phyloP scores from a whole-genome alignment of 345 rosid genomes.

The Adansonia digitata region DNA sequence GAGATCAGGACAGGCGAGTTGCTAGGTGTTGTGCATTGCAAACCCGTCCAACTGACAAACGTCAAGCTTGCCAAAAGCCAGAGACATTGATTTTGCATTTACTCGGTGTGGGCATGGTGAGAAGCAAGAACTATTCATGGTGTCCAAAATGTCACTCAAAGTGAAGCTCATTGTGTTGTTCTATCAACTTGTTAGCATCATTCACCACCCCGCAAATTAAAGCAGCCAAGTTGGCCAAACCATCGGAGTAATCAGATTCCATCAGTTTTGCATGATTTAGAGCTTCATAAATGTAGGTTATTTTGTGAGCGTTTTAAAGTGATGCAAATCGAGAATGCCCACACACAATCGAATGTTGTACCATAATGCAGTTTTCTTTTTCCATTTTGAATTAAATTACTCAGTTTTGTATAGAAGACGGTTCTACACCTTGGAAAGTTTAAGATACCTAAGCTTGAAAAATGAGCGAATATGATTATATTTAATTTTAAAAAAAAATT shows the following conservation, averaged over 20 bases:
- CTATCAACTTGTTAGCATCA: not conserved
- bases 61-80: not conserved
- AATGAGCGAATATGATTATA: no score
- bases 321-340: conserved; percentile 23
- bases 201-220: not conserved
- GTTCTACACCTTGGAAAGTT: not conserved
- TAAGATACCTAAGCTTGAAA: no score
- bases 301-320: conserved; percentile 12
- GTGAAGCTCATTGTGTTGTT: not conserved
- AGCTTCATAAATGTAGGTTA: not conserved
- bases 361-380: conserved; percentile 4
- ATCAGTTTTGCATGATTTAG: conserved; percentile 19
- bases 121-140: not conserved
- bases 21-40: not conserved
- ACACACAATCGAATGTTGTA: conserved; percentile 11
- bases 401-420: not conserved
- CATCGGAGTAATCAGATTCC: not conserved
- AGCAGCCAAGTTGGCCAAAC: not conserved
- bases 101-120: not conserved
- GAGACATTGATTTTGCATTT: not conserved
- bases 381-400: not conserved
- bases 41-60: not conserved
- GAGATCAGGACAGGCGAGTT: not conserved
- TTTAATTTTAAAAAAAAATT: no score
- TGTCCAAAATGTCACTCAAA: not conserved